These are phyloP conservation scores for Austroboletus novae-zelandiae DNA, from an alignment of 1,284 basidiomycete genomes.

Conservation along the genomic window DNA sequence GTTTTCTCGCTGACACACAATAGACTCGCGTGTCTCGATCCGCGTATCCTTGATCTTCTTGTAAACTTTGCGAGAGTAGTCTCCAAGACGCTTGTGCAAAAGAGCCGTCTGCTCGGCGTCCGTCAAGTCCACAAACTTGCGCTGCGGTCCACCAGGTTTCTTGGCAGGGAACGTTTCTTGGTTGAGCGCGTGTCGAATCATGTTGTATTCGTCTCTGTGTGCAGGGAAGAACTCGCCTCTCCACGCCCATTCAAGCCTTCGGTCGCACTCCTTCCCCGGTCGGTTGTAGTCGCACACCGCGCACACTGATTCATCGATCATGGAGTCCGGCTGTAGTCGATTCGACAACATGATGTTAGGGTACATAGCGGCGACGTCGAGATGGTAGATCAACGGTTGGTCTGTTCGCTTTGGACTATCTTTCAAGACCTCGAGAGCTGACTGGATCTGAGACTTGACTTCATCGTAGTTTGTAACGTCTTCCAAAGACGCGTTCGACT, in stretches of 20 bases:
- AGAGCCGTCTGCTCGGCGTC: slow-evolving; percentile 87
- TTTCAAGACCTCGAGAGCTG: slow-evolving; percentile 84
- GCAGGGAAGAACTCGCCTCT: slow-evolving; percentile 98
- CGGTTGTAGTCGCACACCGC: slow-evolving; percentile 99
- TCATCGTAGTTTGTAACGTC: slow-evolving; percentile 95
- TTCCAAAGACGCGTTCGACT: slow-evolving; percentile 80
- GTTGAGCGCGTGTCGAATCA: slow-evolving; percentile 97
- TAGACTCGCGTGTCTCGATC: slow-evolving; percentile 90
- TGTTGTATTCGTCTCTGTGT: slow-evolving; percentile 97
- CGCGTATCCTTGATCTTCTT: slow-evolving; percentile 99
- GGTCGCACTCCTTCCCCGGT: slow-evolving; percentile 93
- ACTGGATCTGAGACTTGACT: slow-evolving; percentile 79
- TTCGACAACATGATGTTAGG: slow-evolving; percentile 99
- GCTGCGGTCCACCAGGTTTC: slow-evolving; percentile 67
- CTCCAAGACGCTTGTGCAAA: slow-evolving; percentile 94
- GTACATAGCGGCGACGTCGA: slow-evolving; percentile 99
- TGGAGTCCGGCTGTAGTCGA: slow-evolving; percentile 96
- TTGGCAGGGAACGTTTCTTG: slow-evolving; percentile 92
- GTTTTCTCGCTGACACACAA: slow-evolving; percentile 98
- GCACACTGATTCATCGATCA: slow-evolving; percentile 95
- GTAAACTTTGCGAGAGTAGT: slow-evolving; percentile 99
- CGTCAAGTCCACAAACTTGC: slow-evolving; percentile 86
- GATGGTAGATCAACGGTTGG: slow-evolving; percentile 95
- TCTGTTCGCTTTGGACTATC: slow-evolving; percentile 89
- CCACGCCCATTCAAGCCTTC: slow-evolving; percentile 98